Evolutionary conservation across 2,329 filamentous ascomycete genomes (phyloP), one percentile per base, ranked within the genome.

Genomic region (Ciborinia camelliae): DNA sequence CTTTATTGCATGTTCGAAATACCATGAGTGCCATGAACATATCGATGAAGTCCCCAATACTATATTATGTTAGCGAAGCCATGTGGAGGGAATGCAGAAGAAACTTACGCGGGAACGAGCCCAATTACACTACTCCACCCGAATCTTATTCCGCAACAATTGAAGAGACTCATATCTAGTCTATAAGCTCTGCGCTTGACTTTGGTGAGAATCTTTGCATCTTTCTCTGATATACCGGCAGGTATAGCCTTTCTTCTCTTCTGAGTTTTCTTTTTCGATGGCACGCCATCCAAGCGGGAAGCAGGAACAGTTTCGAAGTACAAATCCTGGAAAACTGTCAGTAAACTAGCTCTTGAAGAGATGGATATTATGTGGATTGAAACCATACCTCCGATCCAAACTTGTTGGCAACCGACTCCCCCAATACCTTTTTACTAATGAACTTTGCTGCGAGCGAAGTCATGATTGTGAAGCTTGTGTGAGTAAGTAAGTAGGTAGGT

Each of bases 41-140:
- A 74, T 97, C 93, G 18, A 89, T 76, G 12, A 82, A 82, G 75
- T 97, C 93, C 55, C 93, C 93, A 68, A 90, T 79, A 7, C 89
- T 91, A 47, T 52, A 43, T 18, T 66, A 76, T 41, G 62, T 75
- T 66, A 71, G 65, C 62, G 52, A 60, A 23, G 10, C 39, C 63
- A 71, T 39, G 65, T 43, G 45, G 37, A 12, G 55, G 20, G 12
- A 10, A 51, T 52, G 70, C 64, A 73, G 71, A 23, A 43, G 12
- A 15, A 64, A 84, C 90, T 82, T 83, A 92, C 85, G 85, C 85
- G 71, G 95, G 95, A 63, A 98, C 77, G 9, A 98, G 75, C 18
- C 89, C 95, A 72, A 98, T 91, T 65, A 97, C 84, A 71, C 89
- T 90, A 60, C 90, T 86, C 92, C 92, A 97, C 63, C 95, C 95